A percentile compares a stretch with the other conserved stretches of the same genome.
These are phyloP conservation scores for Clonostachys solani DNA, from an alignment of 2,329 filamentous ascomycete species.

Conservation along the genomic window DNA sequence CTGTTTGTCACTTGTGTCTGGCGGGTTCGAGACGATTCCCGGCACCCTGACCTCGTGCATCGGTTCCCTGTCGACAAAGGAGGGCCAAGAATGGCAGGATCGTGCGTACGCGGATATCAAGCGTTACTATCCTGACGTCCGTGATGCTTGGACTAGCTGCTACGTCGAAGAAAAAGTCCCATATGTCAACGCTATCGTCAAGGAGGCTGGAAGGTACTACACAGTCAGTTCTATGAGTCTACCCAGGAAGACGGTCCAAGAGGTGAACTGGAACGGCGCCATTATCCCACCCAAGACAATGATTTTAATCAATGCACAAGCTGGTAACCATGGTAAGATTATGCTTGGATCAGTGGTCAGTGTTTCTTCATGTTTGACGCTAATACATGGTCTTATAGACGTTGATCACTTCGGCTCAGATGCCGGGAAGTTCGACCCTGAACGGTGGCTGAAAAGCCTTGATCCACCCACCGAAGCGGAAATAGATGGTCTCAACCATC, in stretches of 20 bases:
- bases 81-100: constrained; percentile 47
- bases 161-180: constrained; percentile 41
- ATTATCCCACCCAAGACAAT: constrained; percentile 47
- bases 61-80: constrained; percentile 39
- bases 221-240: constrained; percentile 49
- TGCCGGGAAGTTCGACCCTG: constrained; percentile 40
- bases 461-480: constrained; percentile 24
- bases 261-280: constrained; percentile 45
- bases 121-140: constrained; percentile 35
- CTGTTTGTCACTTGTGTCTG: constrained; percentile 45
- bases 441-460: constrained; percentile 37
- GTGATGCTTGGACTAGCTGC: constrained; percentile 38
- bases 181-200: constrained; percentile 42
- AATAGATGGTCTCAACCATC: constrained; percentile 25
- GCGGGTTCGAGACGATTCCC: constrained; percentile 50
- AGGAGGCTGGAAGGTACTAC: constrained; percentile 48
- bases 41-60: constrained; percentile 47
- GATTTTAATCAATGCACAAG: constrained; percentile 51
- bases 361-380: background rate
- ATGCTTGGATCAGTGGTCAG: constrained; percentile 1
- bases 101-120: constrained; percentile 47
- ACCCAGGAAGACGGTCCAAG: constrained; percentile 42
- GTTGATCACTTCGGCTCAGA: constrained; percentile 41
- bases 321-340: constrained; percentile 43
- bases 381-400: constrained; percentile 21